A percentile compares a stretch with the other conserved stretches of the same genome.
Evolutionary conservation across 148 eudicot genomes (phyloP).

Genomic region (Chenopodium quinoa): DNA sequence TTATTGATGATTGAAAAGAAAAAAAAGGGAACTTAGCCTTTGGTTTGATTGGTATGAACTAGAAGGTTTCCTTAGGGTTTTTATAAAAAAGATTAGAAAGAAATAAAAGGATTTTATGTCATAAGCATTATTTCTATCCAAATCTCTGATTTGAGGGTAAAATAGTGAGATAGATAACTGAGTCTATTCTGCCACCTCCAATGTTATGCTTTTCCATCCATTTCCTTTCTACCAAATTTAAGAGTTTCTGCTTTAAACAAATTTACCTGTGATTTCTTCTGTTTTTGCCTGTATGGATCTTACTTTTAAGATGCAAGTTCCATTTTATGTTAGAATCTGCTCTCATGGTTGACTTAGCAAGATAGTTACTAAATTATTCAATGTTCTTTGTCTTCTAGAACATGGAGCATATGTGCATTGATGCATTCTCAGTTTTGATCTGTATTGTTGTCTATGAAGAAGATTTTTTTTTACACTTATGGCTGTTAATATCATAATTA

Average conservation of each 20-base stretch:
- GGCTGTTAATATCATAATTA: slow-evolving; percentile 5
- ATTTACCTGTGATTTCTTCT: not conserved
- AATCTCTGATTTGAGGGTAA: too few species aligned
- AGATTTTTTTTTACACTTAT: not conserved
- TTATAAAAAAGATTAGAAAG: too few species aligned
- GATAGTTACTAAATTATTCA: not conserved
- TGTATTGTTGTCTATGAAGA: not conserved
- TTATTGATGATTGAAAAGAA: too few species aligned
- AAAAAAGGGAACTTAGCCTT: too few species aligned
- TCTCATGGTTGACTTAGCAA: not conserved
- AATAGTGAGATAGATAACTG: too few species aligned
- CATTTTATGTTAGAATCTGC: not conserved
- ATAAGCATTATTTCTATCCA: too few species aligned
- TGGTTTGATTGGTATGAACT: too few species aligned
- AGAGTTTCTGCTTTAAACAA: not conserved
- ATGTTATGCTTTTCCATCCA: too few species aligned
- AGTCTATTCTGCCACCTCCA: too few species aligned
- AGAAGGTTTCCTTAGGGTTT: too few species aligned
- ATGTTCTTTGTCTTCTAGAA: not conserved
- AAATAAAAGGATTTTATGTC: too few species aligned
- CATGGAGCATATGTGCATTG: not conserved
- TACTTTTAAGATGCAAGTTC: not conserved
- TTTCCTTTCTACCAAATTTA: not conserved
- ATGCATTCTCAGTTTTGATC: not conserved
- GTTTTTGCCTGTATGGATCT: not conserved